Evolutionary conservation across 768 basidiomycete genomes (phyloP).

Genomic region (Leucosporidium yakuticum): DNA sequence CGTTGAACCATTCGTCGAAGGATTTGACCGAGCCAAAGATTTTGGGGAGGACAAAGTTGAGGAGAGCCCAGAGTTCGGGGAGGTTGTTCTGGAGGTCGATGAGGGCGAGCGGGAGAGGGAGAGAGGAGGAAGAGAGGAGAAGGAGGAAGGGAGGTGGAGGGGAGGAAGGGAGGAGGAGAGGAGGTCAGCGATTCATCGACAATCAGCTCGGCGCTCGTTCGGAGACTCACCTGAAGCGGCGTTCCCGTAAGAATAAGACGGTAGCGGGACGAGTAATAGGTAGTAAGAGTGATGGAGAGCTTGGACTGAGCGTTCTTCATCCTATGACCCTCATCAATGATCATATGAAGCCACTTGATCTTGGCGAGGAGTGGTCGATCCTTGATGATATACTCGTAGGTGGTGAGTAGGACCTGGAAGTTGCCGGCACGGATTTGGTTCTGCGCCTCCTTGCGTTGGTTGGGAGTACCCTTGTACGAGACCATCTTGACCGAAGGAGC

Average conservation of each 20-base stretch:
- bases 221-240: conserved; percentile 70
- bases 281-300: conserved; percentile 48
- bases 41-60: conserved; percentile 96
- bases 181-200: too few species aligned
- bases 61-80: conserved; percentile 86
- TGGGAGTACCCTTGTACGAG: conserved; percentile 84
- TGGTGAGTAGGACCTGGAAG: conserved; percentile 49
- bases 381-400: conserved; percentile 57
- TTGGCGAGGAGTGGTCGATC: conserved; percentile 36
- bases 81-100: conserved; percentile 85
- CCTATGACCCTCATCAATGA: conserved; percentile 92
- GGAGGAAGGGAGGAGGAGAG: background rate
- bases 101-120: conserved; percentile 45
- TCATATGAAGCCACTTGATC: conserved; percentile 72
- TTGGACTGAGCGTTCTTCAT: conserved; percentile 90
- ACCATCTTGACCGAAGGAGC: conserved; percentile 59
- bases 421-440: conserved; percentile 30
- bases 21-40: conserved; percentile 99
- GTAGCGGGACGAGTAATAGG: conserved; percentile 79
- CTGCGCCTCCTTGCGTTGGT: conserved; percentile 72
- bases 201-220: too few species aligned
- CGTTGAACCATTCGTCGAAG: conserved; percentile 99
- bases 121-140: conserved; percentile 1
- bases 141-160: background rate
- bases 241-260: conserved; percentile 94